phyloP scores from a whole-genome alignment of 305 asterid genomes.

The Ajuga reptans region DNA sequence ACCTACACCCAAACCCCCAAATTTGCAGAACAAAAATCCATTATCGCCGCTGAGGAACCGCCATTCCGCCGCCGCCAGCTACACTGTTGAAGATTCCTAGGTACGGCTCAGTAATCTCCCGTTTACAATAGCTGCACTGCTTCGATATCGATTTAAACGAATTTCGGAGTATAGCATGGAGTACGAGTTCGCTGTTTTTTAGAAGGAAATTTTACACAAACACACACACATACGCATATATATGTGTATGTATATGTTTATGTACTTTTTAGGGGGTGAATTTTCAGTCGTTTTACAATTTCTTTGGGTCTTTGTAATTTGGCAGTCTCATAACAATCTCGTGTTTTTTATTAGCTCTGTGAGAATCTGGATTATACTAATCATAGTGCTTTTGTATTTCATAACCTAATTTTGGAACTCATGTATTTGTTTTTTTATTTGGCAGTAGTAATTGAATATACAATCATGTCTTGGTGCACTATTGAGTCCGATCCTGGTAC shows the following conservation, averaged over 20 bases:
- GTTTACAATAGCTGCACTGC: not conserved
- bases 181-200: slow-evolving; percentile 7
- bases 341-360: not conserved
- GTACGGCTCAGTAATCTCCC: slow-evolving; percentile 11
- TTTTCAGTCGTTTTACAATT: not conserved
- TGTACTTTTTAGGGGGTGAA: not conserved
- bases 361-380: slow-evolving; percentile 1
- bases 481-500: slow-evolving; percentile 97
- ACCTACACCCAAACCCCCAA: not conserved
- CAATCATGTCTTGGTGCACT: slow-evolving; percentile 94
- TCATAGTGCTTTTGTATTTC: not conserved
- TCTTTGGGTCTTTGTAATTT: not conserved
- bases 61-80: slow-evolving; percentile 12
- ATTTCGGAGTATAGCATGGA: not conserved
- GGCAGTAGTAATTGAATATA: slow-evolving; percentile 26
- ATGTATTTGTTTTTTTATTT: not conserved
- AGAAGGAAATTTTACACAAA: not conserved
- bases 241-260: not conserved
- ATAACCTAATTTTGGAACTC: slow-evolving; percentile 21
- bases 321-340: not conserved
- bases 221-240: too few relatives aligned
- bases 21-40: not conserved
- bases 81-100: not conserved
- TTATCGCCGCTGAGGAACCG: slow-evolving; percentile 23
- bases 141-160: slow-evolving; percentile 9